Percentiles rank a stretch among this genome's conserved stretches.
These are phyloP conservation scores for Trifolium subterraneum DNA, from an alignment of 306 rosid genomes.

Conservation along the genomic window DNA sequence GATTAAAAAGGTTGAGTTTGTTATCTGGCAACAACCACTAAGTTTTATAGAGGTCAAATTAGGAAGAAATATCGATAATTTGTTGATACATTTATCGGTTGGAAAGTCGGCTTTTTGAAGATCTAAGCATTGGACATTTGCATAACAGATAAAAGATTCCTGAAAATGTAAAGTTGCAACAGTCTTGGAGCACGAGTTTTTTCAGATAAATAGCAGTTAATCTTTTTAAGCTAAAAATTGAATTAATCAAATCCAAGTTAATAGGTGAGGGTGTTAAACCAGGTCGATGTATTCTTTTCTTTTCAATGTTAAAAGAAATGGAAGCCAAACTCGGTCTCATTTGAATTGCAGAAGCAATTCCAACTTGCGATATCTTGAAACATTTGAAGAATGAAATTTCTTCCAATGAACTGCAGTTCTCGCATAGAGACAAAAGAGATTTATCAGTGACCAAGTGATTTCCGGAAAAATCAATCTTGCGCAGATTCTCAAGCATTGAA, in stretches of 20 bases:
- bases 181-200: conserved; percentile 59
- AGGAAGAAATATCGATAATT: too few species aligned
- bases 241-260: conserved; percentile 38
- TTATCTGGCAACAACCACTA: too few species aligned
- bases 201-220: conserved; percentile 56
- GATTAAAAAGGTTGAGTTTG: too few species aligned
- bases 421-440: conserved; percentile 55
- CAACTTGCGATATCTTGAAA: conserved; percentile 53
- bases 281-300: conserved; percentile 47
- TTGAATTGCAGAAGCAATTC: conserved; percentile 55
- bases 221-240: conserved; percentile 45
- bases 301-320: conserved; percentile 48
- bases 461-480: conserved; percentile 71
- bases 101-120: conserved; percentile 56
- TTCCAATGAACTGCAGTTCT: conserved; percentile 51
- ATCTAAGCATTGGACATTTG: conserved; percentile 58
- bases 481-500: conserved; percentile 54
- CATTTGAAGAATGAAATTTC: conserved; percentile 60
- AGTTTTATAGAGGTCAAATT: too few species aligned
- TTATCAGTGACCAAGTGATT: conserved; percentile 57
- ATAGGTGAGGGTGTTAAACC: conserved; percentile 37
- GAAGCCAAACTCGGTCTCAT: conserved; percentile 55
- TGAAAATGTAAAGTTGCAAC: conserved; percentile 54
- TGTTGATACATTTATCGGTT: too few species aligned
- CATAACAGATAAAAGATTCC: conserved; percentile 57